Percentiles rank a stretch among this genome's conserved stretches.
Conservation (phyloP, 495 filamentous ascomycete species). For the Xylaria curta region DNA sequence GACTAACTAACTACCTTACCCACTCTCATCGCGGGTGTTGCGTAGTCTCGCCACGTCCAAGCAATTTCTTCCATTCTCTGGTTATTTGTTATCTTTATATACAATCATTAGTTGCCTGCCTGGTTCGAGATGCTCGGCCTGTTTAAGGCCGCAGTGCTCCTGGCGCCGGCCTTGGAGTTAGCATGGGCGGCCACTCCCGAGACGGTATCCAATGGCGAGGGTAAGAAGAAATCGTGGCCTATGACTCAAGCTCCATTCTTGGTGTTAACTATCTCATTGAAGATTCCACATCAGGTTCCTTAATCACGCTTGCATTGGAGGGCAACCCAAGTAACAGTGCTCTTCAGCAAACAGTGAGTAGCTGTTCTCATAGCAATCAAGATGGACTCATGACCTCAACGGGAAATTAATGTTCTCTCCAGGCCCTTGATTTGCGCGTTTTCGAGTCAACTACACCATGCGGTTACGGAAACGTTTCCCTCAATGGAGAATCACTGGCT, state of each 20-base stretch:
- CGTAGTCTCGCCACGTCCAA: conserved; percentile 33
- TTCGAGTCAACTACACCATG: conserved; percentile 44
- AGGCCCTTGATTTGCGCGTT: conserved; percentile 45
- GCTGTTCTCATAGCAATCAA: background rate
- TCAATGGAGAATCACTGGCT: conserved; percentile 43
- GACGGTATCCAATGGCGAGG: background rate
- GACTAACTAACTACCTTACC: background rate
- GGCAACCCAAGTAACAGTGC: conserved; percentile 20
- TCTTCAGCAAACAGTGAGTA: conserved; percentile 33
- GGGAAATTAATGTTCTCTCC: conserved; percentile 12
- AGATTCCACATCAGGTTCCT: conserved; percentile 25
- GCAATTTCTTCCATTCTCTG: conserved; percentile 16
- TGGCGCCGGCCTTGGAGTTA: conserved; percentile 41
- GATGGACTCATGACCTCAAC: background rate
- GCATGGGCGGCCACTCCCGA: conserved; percentile 27
- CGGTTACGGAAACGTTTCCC: conserved; percentile 45
- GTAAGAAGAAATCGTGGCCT: conserved; percentile 16
- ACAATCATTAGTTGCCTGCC: conserved; percentile 29
- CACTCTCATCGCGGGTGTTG: conserved; percentile 27
- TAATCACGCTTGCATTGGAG: conserved; percentile 33
- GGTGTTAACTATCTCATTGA: conserved; percentile 13
- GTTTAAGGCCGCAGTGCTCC: conserved; percentile 35
- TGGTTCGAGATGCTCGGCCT: conserved; percentile 43
- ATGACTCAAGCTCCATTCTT: background rate
- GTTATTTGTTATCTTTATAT: conserved; percentile 1